Base-by-base conservation (phyloP, 2,329 filamentous ascomycete species). In the Phialophora verrucosa region DNA sequence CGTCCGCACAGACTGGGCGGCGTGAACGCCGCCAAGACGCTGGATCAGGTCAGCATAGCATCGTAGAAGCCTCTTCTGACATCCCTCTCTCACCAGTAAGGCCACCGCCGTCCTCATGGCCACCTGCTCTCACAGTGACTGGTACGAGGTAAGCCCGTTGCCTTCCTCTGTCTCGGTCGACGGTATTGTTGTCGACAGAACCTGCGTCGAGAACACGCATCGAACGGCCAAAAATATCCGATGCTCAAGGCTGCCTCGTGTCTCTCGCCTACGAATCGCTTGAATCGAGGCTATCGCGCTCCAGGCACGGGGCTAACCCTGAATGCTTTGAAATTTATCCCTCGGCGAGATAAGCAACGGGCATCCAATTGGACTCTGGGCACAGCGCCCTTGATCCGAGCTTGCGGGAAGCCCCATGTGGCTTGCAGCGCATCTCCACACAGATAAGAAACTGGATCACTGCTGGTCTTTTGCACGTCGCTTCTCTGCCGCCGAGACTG, bases 321-420 rank as follows among this genome's bases (percentile, higher is more conserved):
- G 38, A 20, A 25, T 11, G 47, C 29, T 38, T 60, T 23, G 47
- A 53, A 11, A 23, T 35, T 50, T 4, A n/a, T 42, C 47, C 23
- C 60, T 56, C 23, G 60, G 60, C 60, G 60, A 62, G 60, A 62
- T 62, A 62, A 62, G 60, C 60, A 47, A 10, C 35, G 4, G 35
- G 8, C 50, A 3, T 25, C 38, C 51, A 20, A 62, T 62, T 62
- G 50, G 60, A 23, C 51, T 55, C 17, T 35, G 27, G 29, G 14
- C 27, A 8, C 2, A 4, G 20, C 31, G 8, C 5, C 32, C 20
- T 32, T 38, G 50, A 42, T 49, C 47, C 47, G 29, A 61, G 27
- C 20, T 59, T 38, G 8, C 17, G 59, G 49, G 29, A 35, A 25
- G 32, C 17, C 31, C 59, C 25, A n/a, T 47, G 31, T 27, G 47